Evolutionary conservation across 768 basidiomycete genomes (phyloP), one percentile per base, ranked within the genome.

Genomic region (Nidula microcarpa): DNA sequence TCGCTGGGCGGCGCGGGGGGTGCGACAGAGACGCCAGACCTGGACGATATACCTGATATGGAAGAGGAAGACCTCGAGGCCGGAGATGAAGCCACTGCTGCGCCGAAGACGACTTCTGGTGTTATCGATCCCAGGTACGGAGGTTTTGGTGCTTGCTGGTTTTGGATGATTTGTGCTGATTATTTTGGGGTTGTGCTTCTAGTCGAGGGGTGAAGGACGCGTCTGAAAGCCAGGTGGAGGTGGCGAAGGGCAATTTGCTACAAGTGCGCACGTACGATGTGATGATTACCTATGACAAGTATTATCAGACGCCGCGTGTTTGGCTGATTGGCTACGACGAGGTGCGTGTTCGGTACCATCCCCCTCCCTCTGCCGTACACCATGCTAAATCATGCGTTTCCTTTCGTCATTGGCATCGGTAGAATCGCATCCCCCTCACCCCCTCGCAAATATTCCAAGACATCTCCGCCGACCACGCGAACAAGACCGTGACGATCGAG

Each of bases 211-310:
- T 30, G 23, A 30, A 30, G 23, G 23, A 30, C 23, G 23, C 23
- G 23, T 30, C 23, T 30, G 23, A 30, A 30, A 30, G 4, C 4
- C 72, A 82, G 60, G 73, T 79, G 16, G 85, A 87, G 58, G 76
- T 80, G 17, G 82, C 85, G 34, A 91, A 85, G 56, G 85, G 84
- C 53, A 97, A 97, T 62, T 77, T 98, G 30, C 76, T 98, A 41
- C 92, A 95, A 79, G 93, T 98, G 39, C 84, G 97, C 64, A 99
- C 96, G 9, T 99, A 99, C 75, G 97, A 99, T 68, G 95, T 98
- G 63, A 92, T 97, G 89, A 98, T 99, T 76, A 93, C 92, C 47
- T 99, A 98, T 69, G 97, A 99, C 81, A 99, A 98, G 75, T 96
- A 95, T 71, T 98, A 99, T 72, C 97, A 98, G 70, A 98, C 95